Evolutionary conservation across 1,284 basidiomycete species (phyloP).

Genomic region (Termitomyces sp.): DNA sequence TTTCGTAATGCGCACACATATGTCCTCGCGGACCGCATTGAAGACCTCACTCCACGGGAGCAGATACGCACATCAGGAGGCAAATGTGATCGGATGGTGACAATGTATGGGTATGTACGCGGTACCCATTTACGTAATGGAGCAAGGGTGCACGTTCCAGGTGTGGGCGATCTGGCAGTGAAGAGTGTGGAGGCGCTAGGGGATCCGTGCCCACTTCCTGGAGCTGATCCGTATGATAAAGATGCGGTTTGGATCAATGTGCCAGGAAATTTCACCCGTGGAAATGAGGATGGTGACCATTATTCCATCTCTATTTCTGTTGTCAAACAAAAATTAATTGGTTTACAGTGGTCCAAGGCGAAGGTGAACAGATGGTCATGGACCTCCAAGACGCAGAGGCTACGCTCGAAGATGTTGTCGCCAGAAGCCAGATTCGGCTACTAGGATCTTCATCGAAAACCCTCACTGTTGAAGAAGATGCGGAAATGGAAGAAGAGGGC

Average conservation of each 20-base stretch:
- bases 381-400: slow-evolving; percentile 83
- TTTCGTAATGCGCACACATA: slow-evolving; percentile 97
- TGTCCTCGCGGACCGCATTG: slow-evolving; percentile 92
- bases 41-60: slow-evolving; percentile 92
- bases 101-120: slow-evolving; percentile 92
- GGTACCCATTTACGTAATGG: slow-evolving; percentile 82
- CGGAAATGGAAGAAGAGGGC: slow-evolving; percentile 19
- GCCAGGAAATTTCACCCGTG: slow-evolving; percentile 86
- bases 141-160: slow-evolving; percentile 92
- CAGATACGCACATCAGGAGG: slow-evolving; percentile 72
- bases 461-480: slow-evolving; percentile 35
- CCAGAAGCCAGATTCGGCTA: slow-evolving; percentile 79
- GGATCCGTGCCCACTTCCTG: slow-evolving; percentile 95
- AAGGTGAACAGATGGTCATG: slow-evolving; percentile 98
- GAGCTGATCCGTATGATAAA: slow-evolving; percentile 93
- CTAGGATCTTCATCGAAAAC: slow-evolving; percentile 75
- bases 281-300: slow-evolving; percentile 52
- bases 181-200: slow-evolving; percentile 72
- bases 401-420: slow-evolving; percentile 84
- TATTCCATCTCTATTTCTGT: neutral
- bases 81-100: slow-evolving; percentile 87
- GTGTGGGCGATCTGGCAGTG: slow-evolving; percentile 84
- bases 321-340: slow-evolving; percentile 14
- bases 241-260: slow-evolving; percentile 99
- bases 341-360: slow-evolving; percentile 64